Base-by-base conservation (phyloP, 768 basidiomycete genomes). In the Cantharellus anzutake region DNA sequence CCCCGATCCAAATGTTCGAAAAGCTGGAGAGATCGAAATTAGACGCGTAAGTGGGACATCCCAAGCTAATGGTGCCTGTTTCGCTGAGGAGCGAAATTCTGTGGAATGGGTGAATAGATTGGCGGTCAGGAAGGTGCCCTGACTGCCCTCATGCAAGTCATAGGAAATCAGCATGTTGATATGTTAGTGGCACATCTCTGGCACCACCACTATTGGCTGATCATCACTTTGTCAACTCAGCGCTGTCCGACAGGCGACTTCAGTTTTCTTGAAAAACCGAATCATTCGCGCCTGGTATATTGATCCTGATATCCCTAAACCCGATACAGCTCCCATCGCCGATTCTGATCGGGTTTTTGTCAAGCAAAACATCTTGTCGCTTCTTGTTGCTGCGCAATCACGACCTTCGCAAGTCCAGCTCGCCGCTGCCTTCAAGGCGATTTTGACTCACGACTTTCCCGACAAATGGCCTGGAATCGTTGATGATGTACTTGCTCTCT, bases 261-360 rank as follows among this genome's bases (percentile, higher is more conserved):
- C 84, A 11, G 86, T 94, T 29, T 94, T 84, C 78, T 75, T 93
- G 66, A 94, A 94, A 72, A 94, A 94, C 70, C 84, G 91, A 66
- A 80, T 93, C 61, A 77, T 79, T 60, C 74, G 75, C 3, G 76
- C 76, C 20, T 93, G 90, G 68, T 68, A 75, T 62, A 65, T 80
- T 65, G 79, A 81, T 60, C 64, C 70, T 41, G 58, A 63, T 41
- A 60, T 60, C 39, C 68, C 76, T 57, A 78, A 80, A 39, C 74
- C 82, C 0, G 84, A 89, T 67, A 78, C 78, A 52, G 70, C 70
- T 39, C 74, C 80, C 58, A 83, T 93, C 68, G 72, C 78, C 2
- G 66, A 70, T 39, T 77, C 82, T 2, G 91, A 92, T 71, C 80
- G 83, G 58, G 78, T 78, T 60, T 79, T 82, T n/a, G 74, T 93